A percentile compares a stretch with the other conserved stretches of the same genome.
Conservation (phyloP, 805 yeast genomes). For the Wickerhamomyces bisporus region DNA sequence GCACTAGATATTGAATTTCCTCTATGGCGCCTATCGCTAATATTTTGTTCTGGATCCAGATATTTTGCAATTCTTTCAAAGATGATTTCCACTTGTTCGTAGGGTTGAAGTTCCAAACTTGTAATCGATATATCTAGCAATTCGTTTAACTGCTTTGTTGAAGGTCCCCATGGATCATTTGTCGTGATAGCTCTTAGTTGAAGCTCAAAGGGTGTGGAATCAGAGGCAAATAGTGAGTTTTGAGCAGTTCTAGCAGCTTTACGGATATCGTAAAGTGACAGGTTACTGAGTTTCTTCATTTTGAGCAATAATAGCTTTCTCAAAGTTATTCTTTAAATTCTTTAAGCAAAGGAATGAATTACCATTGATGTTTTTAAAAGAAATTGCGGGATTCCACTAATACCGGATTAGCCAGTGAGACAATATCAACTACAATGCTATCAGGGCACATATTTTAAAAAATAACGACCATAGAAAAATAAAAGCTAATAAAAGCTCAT, state of each 20-base stretch:
- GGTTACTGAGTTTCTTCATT: slow-evolving; percentile 27
- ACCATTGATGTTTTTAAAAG: no score
- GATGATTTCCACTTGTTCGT: slow-evolving; percentile 20
- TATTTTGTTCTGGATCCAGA: slow-evolving; percentile 1
- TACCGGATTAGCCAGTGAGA: no score
- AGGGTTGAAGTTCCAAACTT: slow-evolving; percentile 23
- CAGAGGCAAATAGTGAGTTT: slow-evolving; percentile 29
- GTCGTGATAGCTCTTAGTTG: slow-evolving; percentile 42
- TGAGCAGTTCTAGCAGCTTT: slow-evolving; percentile 36
- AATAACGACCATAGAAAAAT: no score
- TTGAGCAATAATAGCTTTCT: slow-evolving; percentile 20
- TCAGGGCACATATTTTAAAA: no score
- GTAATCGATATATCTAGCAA: slow-evolving; percentile 8
- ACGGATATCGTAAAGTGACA: slow-evolving; percentile 34
- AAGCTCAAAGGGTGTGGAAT: slow-evolving; percentile 29
- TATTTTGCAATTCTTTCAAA: slow-evolving; percentile 25
- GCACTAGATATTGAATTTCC: neutral
- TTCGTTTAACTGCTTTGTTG: slow-evolving; percentile 36
- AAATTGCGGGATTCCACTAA: no score
- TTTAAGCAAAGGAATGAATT: neutral
- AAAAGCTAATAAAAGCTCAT: neutral
- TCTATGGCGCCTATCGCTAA: neutral
- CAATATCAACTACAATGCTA: no score
- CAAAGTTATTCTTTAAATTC: no score
- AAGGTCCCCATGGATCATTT: slow-evolving; percentile 51